phyloP scores from a whole-genome alignment of 2,329 filamentous ascomycete species.

The Ploettnerulaceae sp. region DNA sequence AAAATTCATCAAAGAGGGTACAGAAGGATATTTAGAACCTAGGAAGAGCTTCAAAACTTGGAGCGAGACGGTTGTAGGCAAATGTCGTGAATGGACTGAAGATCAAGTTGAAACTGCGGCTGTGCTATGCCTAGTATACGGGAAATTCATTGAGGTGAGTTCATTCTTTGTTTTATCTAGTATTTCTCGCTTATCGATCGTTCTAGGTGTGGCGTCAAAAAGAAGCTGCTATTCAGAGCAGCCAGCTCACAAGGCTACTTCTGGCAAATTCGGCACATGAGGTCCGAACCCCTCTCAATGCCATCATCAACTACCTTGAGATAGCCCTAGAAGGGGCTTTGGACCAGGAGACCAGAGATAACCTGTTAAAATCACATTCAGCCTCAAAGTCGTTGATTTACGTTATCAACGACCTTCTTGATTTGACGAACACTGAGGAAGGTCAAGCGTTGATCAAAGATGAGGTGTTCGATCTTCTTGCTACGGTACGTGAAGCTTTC shows the following conservation, averaged over 20 bases:
- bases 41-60: conserved; percentile 74
- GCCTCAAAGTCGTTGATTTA: conserved; percentile 91
- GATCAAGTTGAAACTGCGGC: conserved; percentile 86
- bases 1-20: conserved; percentile 68
- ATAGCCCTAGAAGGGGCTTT: conserved; percentile 79
- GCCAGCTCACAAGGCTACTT: conserved; percentile 71
- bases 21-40: conserved; percentile 69
- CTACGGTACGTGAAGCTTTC: conserved; percentile 71
- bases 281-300: conserved; percentile 84
- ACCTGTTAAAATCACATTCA: conserved; percentile 77
- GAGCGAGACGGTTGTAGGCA: conserved; percentile 76
- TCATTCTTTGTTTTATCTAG: background rate
- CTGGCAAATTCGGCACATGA: conserved; percentile 88
- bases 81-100: conserved; percentile 82
- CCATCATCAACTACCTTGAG: conserved; percentile 91
- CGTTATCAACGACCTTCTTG: conserved; percentile 87
- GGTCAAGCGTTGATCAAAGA: conserved; percentile 74
- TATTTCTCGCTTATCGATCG: conserved; percentile 22
- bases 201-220: conserved; percentile 92
- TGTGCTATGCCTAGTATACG: conserved; percentile 79
- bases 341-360: conserved; percentile 79
- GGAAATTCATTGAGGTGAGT: conserved; percentile 86
- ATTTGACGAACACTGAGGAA: conserved; percentile 83
- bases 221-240: conserved; percentile 76
- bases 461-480: conserved; percentile 68